phyloP scores from a whole-genome alignment of 2,329 filamentous ascomycete species.

The Fusarium lyarnte region DNA sequence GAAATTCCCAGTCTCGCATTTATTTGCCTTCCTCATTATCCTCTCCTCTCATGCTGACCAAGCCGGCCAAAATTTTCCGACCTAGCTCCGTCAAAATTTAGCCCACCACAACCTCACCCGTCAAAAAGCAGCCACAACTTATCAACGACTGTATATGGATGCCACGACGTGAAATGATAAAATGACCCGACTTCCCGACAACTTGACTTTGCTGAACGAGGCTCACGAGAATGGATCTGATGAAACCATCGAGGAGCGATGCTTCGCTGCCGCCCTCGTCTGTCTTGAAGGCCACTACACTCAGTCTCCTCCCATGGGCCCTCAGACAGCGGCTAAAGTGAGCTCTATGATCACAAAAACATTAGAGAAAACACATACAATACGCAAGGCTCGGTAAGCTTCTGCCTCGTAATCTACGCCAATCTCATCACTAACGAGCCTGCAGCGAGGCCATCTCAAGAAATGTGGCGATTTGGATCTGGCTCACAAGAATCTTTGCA shows the following conservation, averaged over 20 bases:
- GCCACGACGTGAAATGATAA: slow-evolving; percentile 29
- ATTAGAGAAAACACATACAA: slow-evolving; percentile 70
- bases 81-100: slow-evolving; percentile 37
- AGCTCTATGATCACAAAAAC: slow-evolving; percentile 68
- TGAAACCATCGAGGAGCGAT: slow-evolving; percentile 70
- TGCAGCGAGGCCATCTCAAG: slow-evolving; percentile 66
- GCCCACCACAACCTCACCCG: slow-evolving; percentile 27
- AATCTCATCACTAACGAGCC: slow-evolving; percentile 19
- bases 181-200: slow-evolving; percentile 44
- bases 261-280: slow-evolving; percentile 68
- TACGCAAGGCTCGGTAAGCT: slow-evolving; percentile 66
- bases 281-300: slow-evolving; percentile 71
- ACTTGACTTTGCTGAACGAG: slow-evolving; percentile 25
- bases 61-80: slow-evolving; percentile 43
- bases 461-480: slow-evolving; percentile 73
- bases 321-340: slow-evolving; percentile 63
- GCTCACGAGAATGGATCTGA: slow-evolving; percentile 33
- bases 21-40: neutral
- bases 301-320: slow-evolving; percentile 65
- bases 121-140: slow-evolving; percentile 14
- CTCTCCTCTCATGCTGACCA: slow-evolving; percentile 36
- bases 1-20: neutral
- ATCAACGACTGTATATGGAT: neutral
- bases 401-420: no score
- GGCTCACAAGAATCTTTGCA: slow-evolving; percentile 69